Conservation (phyloP, 768 basidiomycete genomes). For the Lactarius pseudohatsudake region DNA sequence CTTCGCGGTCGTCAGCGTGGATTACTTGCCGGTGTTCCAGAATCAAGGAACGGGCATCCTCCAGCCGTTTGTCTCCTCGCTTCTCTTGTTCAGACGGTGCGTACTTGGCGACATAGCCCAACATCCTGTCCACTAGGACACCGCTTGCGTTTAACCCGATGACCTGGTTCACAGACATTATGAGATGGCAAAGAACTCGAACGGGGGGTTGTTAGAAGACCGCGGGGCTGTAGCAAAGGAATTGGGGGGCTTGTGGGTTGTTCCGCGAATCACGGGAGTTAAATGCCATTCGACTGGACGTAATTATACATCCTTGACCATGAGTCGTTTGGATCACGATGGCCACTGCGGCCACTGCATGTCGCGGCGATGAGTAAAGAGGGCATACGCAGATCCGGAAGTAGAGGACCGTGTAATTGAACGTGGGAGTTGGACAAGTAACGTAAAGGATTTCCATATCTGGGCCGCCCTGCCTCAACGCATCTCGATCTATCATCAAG, state of each 20-base stretch:
- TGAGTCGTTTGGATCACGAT: not conserved
- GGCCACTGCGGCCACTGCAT: not conserved
- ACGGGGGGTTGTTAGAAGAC: not conserved
- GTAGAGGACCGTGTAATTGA: not conserved
- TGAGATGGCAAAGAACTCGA: not conserved
- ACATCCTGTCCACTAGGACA: not conserved
- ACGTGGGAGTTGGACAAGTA: not conserved
- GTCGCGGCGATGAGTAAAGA: not conserved
- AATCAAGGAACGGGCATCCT: not conserved
- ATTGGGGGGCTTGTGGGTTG: not conserved
- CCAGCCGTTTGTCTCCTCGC: slow-evolving; percentile 8
- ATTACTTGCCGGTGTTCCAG: no score
- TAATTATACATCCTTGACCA: not conserved
- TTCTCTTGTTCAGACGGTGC: slow-evolving; percentile 2
- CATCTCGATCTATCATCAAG: not conserved
- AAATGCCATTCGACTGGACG: not conserved
- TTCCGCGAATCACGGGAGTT: not conserved
- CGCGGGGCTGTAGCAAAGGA: not conserved
- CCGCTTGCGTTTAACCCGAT: not conserved
- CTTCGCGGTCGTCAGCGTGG: no score
- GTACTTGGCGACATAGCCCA: not conserved
- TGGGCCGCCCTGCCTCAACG: no score
- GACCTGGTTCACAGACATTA: not conserved
- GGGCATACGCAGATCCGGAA: not conserved
- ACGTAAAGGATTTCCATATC: not conserved